A percentile compares a stretch with the other conserved stretches of the same genome.
phyloP scores from a whole-genome alignment of 306 rosid genomes.

The Gastrolobium villosum region DNA sequence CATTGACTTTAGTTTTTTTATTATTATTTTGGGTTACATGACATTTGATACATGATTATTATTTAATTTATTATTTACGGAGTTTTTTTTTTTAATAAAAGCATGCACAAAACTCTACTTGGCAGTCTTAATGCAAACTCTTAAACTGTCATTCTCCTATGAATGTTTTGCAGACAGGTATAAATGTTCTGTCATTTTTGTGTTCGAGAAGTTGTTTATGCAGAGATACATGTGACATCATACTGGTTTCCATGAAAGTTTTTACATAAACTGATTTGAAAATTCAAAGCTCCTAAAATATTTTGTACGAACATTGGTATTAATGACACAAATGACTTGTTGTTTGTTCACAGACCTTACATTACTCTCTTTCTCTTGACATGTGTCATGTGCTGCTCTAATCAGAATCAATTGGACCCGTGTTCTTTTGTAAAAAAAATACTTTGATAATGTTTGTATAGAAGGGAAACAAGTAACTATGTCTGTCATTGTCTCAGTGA shows the following conservation, averaged over 20 bases:
- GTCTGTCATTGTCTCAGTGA: conserved; percentile 48
- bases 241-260: conserved; percentile 10
- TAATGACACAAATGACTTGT: conserved; percentile 11
- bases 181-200: conserved; percentile 36
- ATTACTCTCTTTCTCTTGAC: conserved; percentile 3
- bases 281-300: neutral
- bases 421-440: conserved; percentile 15
- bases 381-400: conserved; percentile 6
- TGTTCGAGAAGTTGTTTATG: conserved; percentile 34
- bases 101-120: no score
- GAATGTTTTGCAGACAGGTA: conserved; percentile 89
- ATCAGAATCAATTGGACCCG: neutral
- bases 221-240: conserved; percentile 12
- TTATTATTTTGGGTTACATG: no score
- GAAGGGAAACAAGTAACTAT: conserved; percentile 47
- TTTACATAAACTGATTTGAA: conserved; percentile 11
- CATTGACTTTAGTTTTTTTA: no score
- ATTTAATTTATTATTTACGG: no score
- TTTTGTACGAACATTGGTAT: neutral
- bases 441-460: no score
- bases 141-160: no score
- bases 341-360: conserved; percentile 4
- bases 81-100: no score
- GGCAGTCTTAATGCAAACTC: no score
- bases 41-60: no score